A percentile compares a stretch with the other conserved stretches of the same genome.
Conservation (phyloP, 78 protist species). For the Dictyostelium purpureum region DNA sequence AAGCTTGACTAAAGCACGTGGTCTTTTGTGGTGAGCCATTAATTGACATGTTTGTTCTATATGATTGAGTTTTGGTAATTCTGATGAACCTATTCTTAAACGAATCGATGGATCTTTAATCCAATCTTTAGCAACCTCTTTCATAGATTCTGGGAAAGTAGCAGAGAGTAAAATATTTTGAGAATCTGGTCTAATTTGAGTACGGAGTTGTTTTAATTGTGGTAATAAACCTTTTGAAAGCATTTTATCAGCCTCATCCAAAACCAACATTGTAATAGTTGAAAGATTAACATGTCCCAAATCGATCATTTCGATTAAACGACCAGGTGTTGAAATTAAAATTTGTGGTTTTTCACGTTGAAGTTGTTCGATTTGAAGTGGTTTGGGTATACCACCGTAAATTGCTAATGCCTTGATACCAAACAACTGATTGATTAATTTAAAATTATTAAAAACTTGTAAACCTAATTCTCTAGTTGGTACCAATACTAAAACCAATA, state of each 20-base stretch:
- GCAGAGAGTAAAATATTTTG: conserved; percentile 98
- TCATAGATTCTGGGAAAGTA: conserved; percentile 96
- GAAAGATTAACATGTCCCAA: conserved; percentile 86
- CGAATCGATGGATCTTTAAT: conserved; percentile 89
- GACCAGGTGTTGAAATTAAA: conserved; percentile 98
- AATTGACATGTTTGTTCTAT: conserved; percentile 87
- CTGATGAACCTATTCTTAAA: conserved; percentile 96
- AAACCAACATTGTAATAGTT: conserved; percentile 80
- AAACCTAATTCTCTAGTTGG: conserved; percentile 98
- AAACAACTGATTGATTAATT: conserved; percentile 86
- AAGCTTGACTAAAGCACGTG: conserved; percentile 65
- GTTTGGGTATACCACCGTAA: conserved; percentile 96
- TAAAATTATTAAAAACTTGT: conserved; percentile 93
- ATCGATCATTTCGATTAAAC: conserved; percentile 94
- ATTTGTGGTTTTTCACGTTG: conserved; percentile 91
- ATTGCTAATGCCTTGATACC: conserved; percentile 81
- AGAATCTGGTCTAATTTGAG: conserved; percentile 66
- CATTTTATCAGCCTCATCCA: conserved; percentile 99
- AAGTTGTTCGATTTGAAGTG: conserved; percentile 91
- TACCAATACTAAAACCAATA: conserved; percentile 92
- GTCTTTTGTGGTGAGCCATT: conserved; percentile 85
- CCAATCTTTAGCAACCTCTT: conserved; percentile 94
- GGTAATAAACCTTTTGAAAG: conserved; percentile 99
- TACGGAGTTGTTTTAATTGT: conserved; percentile 83
- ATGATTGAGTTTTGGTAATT: conserved; percentile 87